These are phyloP conservation scores for Corynascus novoguineensis DNA, from an alignment of 495 filamentous ascomycete species.

Conservation along the genomic window DNA sequence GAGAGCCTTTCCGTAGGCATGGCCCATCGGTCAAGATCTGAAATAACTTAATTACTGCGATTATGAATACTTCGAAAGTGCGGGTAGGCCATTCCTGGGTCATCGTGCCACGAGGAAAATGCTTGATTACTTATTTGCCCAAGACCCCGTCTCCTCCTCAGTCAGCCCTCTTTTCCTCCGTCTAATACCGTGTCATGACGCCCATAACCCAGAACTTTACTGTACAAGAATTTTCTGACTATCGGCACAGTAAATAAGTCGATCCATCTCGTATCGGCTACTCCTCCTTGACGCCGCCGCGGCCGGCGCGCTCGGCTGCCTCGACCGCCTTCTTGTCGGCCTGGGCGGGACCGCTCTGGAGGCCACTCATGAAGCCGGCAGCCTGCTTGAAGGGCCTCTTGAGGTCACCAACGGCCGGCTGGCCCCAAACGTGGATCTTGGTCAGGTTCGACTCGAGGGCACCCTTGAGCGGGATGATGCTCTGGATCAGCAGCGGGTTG, in stretches of 20 bases:
- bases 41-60: too few relatives aligned
- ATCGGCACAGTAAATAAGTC: neutral
- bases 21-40: too few relatives aligned
- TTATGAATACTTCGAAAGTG: too few relatives aligned
- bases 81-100: too few relatives aligned
- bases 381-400: constrained; percentile 90
- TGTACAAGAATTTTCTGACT: constrained; percentile 5
- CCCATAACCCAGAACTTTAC: neutral
- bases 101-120: too few relatives aligned
- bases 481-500: constrained; percentile 97
- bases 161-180: neutral
- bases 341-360: constrained; percentile 66
- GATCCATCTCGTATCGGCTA: constrained; percentile 37
- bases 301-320: constrained; percentile 76
- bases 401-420: constrained; percentile 86
- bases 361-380: constrained; percentile 70
- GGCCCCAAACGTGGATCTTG: constrained; percentile 89
- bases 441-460: constrained; percentile 89
- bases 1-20: too few relatives aligned
- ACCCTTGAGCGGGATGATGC: constrained; percentile 93
- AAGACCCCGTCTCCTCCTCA: neutral
- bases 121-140: neutral
- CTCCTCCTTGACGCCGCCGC: constrained; percentile 87
- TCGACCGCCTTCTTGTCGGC: constrained; percentile 96
- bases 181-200: constrained; percentile 1